A percentile compares a stretch with the other conserved stretches of the same genome.
Evolutionary conservation across 2,329 filamentous ascomycete genomes (phyloP).

Genomic region (Pezicula rhizophila): DNA sequence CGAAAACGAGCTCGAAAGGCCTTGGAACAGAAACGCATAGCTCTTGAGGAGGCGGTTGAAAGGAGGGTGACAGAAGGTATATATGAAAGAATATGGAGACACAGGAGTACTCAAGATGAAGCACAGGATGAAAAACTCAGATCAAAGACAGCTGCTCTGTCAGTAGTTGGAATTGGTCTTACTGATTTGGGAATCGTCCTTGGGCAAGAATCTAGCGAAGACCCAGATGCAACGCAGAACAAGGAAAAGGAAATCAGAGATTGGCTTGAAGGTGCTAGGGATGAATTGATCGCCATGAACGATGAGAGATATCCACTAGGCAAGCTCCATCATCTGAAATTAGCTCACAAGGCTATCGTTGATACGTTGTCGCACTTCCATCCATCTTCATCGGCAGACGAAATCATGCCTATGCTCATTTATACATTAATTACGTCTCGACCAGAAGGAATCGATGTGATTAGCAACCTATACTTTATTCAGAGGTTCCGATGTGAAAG

Average conservation of each 20-base stretch:
- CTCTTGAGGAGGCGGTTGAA: constrained; percentile 88
- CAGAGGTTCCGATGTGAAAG: constrained; percentile 81
- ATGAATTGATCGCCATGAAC: constrained; percentile 74
- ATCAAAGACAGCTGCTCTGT: constrained; percentile 85
- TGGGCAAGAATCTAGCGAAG: constrained; percentile 47
- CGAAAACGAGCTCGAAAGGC: constrained; percentile 71
- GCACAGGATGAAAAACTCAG: constrained; percentile 90
- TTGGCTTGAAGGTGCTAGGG: constrained; percentile 65
- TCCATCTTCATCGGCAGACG: constrained; percentile 84
- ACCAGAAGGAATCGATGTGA: constrained; percentile 77
- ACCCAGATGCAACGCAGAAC: constrained; percentile 51
- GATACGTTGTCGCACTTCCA: constrained; percentile 69
- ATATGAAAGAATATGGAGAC: constrained; percentile 84
- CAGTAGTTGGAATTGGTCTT: constrained; percentile 85
- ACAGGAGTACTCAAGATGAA: constrained; percentile 87
- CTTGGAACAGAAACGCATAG: constrained; percentile 68
- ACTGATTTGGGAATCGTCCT: constrained; percentile 78
- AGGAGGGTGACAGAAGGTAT: constrained; percentile 77
- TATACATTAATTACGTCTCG: constrained; percentile 90
- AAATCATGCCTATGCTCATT: constrained; percentile 94
- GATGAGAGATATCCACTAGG: constrained; percentile 81
- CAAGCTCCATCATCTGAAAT: constrained; percentile 83
- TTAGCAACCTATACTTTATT: constrained; percentile 93
- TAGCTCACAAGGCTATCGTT: constrained; percentile 89
- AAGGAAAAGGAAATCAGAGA: constrained; percentile 63